Conservation (phyloP, 352 stramenopile species). For the Elongisporangium prolatum region DNA sequence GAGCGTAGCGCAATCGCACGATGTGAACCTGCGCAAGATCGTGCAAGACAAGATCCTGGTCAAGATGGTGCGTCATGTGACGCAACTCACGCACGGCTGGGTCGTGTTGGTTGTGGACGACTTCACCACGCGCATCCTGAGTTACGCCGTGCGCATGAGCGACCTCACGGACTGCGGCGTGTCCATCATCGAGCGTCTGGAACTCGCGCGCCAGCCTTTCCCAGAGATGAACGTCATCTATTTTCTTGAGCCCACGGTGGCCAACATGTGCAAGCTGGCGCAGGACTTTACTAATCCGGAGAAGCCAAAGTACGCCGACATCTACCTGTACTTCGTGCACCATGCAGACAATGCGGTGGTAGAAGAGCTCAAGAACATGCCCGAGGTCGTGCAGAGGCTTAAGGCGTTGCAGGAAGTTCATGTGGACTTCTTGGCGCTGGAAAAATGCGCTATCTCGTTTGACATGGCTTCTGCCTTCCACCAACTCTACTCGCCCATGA, state of each 20-base stretch:
- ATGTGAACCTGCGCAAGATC: conserved; percentile 71
- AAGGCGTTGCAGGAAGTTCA: conserved; percentile 94
- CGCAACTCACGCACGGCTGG: conserved; percentile 68
- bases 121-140: conserved; percentile 90
- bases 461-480: conserved; percentile 86
- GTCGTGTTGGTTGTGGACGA: conserved; percentile 96
- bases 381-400: conserved; percentile 74
- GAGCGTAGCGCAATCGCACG: conserved; percentile 35
- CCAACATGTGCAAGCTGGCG: conserved; percentile 82
- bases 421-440: conserved; percentile 94
- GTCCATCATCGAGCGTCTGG: conserved; percentile 94
- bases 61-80: conserved; percentile 84
- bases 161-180: conserved; percentile 97
- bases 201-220: conserved; percentile 94
- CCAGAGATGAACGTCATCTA: conserved; percentile 97
- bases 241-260: conserved; percentile 85
- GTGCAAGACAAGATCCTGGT: conserved; percentile 76
- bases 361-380: conserved; percentile 78
- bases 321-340: conserved; percentile 94
- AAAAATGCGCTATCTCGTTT: conserved; percentile 93
- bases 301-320: conserved; percentile 91
- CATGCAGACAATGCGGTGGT: conserved; percentile 77
- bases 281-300: conserved; percentile 73
- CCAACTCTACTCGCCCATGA: conserved; percentile 68
- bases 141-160: conserved; percentile 95